A percentile compares a stretch with the other conserved stretches of the same genome.
phyloP scores from a whole-genome alignment of 2,329 filamentous ascomycete species.

The Cercospora beticola region DNA sequence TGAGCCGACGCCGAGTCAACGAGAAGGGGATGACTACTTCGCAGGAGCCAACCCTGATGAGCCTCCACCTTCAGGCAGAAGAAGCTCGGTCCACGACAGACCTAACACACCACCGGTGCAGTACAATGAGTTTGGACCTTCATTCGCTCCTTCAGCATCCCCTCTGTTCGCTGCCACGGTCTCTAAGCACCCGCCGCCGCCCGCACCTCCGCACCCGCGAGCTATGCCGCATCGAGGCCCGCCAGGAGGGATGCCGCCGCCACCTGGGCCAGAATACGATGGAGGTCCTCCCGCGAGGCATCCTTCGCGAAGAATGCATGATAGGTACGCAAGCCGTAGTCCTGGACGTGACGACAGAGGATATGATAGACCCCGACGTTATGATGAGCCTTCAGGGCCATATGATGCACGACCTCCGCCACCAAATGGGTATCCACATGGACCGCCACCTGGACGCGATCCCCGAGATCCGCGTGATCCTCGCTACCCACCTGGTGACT shows the following conservation, averaged over 20 bases:
- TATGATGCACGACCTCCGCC: constrained; percentile 11
- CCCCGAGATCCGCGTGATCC: constrained; percentile 14
- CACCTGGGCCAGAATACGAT: constrained; percentile 14
- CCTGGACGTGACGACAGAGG: constrained; percentile 18
- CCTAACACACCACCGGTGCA: constrained; percentile 24
- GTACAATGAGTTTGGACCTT: constrained; percentile 29
- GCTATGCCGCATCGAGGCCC: constrained; percentile 8
- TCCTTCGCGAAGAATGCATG: constrained; percentile 22
- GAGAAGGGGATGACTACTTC: constrained; percentile 33
- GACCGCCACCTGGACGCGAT: constrained; percentile 5
- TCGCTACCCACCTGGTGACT: constrained; percentile 8
- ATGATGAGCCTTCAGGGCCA: constrained; percentile 9
- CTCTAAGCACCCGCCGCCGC: constrained; percentile 21
- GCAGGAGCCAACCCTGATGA: constrained; percentile 20
- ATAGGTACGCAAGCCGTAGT: constrained; percentile 21
- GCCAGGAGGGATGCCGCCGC: constrained; percentile 2
- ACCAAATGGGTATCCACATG: constrained; percentile 9
- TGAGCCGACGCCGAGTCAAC: constrained; percentile 41
- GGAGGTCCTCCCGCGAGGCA: constrained; percentile 22
- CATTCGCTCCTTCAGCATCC: constrained; percentile 47
- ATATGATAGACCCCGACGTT: constrained; percentile 18
- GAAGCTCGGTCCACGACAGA: constrained; percentile 26
- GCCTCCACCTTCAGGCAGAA: constrained; percentile 13
- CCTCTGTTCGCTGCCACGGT: constrained; percentile 46
- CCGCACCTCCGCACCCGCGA: constrained; percentile 15